These are phyloP conservation scores for Aspergillus sergii DNA, from an alignment of 2,329 filamentous ascomycete genomes.

Conservation along the genomic window DNA sequence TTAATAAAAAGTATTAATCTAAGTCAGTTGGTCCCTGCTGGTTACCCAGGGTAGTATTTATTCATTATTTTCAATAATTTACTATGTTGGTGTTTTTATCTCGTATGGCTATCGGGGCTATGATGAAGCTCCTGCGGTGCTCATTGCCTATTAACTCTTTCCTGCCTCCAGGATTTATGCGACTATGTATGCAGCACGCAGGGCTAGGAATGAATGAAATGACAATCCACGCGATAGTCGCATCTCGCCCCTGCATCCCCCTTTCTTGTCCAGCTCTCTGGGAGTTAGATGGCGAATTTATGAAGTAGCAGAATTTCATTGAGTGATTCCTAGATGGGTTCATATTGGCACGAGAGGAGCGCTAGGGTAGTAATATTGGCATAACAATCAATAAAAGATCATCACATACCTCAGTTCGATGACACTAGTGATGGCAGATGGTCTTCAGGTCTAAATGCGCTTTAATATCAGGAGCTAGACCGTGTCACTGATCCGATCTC, in stretches of 20 bases:
- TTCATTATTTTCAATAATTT: neutral
- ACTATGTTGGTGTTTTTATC: neutral
- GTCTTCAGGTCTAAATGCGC: neutral
- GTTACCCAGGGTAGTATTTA: neutral
- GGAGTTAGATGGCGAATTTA: neutral
- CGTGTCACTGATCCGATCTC: neutral
- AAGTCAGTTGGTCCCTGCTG: neutral
- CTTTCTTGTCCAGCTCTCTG: neutral
- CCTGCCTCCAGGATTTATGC: slow-evolving; percentile 8
- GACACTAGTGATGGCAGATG: neutral
- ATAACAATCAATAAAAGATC: neutral
- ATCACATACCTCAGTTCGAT: neutral
- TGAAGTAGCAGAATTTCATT: neutral
- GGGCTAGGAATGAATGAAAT: slow-evolving; percentile 10
- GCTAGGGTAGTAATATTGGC: neutral
- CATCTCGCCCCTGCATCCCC: slow-evolving; percentile 14
- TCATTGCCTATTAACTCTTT: neutral
- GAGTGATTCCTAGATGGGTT: neutral
- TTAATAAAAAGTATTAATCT: neutral
- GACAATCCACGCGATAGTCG: slow-evolving; percentile 13
- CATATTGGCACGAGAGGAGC: neutral
- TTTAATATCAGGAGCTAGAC: neutral
- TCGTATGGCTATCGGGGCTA: neutral
- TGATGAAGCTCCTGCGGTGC: neutral
- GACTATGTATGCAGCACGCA: slow-evolving; percentile 10